Conservation (phyloP, 1,139 yeast genomes). For the Yamadazyma diddensiae region DNA sequence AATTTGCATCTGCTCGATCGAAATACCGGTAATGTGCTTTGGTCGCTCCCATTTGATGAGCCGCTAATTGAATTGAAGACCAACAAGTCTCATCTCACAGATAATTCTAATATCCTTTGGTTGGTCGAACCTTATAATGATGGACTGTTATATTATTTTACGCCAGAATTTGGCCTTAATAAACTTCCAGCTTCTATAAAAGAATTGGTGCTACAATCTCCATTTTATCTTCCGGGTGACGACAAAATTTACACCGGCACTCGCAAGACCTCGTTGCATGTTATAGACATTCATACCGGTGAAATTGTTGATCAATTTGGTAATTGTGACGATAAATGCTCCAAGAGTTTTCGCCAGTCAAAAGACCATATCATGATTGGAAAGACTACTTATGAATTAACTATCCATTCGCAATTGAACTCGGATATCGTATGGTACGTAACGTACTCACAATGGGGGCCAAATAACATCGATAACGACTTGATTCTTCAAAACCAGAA, state of each 20-base stretch:
- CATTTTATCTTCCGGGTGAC: constrained; percentile 75
- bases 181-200: constrained; percentile 80
- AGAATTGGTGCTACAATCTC: constrained; percentile 78
- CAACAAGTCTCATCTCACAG: constrained; percentile 18
- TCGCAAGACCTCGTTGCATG: constrained; percentile 70
- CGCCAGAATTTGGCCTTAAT: constrained; percentile 73
- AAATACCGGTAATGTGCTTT: constrained; percentile 67
- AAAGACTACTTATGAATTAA: constrained; percentile 46
- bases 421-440: constrained; percentile 79
- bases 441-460: constrained; percentile 89
- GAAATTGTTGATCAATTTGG: constrained; percentile 75
- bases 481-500: constrained; percentile 49
- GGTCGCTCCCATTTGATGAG: constrained; percentile 65
- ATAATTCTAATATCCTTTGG: constrained; percentile 51
- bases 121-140: constrained; percentile 89
- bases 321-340: constrained; percentile 9
- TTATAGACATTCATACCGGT: constrained; percentile 75
- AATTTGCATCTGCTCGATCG: constrained; percentile 80
- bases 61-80: constrained; percentile 49
- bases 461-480: constrained; percentile 79
- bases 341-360: constrained; percentile 8
- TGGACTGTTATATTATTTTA: constrained; percentile 83
- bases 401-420: constrained; percentile 51
- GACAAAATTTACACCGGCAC: constrained; percentile 90
- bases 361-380: constrained; percentile 48